A percentile compares a stretch with the other conserved stretches of the same genome.
Evolutionary conservation across 2,329 filamentous ascomycete genomes (phyloP).

Genomic region (Exophiala sideris): DNA sequence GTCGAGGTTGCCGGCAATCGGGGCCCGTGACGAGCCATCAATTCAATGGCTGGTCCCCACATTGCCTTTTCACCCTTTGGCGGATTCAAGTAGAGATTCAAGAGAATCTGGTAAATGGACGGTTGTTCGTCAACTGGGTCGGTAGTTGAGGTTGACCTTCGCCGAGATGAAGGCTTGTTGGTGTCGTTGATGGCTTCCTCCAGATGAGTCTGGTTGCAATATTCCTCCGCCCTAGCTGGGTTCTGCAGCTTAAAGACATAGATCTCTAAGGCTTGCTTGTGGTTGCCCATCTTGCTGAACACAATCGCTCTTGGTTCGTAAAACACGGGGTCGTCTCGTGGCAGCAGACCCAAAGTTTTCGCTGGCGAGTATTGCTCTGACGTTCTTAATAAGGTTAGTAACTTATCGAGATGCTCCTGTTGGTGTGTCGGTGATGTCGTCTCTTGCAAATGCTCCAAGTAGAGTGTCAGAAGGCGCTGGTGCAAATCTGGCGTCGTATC

Average conservation of each 20-base stretch:
- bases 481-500: conserved; percentile 85
- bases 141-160: conserved; percentile 39
- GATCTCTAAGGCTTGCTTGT: conserved; percentile 93
- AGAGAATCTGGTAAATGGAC: conserved; percentile 87
- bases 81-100: conserved; percentile 84
- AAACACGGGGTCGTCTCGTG: conserved; percentile 77
- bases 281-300: conserved; percentile 89
- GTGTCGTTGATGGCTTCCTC: conserved; percentile 45
- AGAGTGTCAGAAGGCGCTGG: conserved; percentile 73
- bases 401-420: conserved; percentile 59
- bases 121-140: conserved; percentile 57
- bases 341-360: conserved; percentile 73
- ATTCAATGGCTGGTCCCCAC: conserved; percentile 73
- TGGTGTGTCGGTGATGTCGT: conserved; percentile 46
- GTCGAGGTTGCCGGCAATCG: conserved; percentile 85
- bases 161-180: conserved; percentile 35
- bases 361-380: conserved; percentile 78
- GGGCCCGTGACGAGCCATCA: conserved; percentile 90
- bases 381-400: conserved; percentile 71
- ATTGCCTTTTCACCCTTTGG: conserved; percentile 68
- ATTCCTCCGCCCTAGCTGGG: conserved; percentile 86
- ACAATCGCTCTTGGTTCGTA: conserved; percentile 88
- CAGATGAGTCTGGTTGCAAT: conserved; percentile 84
- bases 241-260: conserved; percentile 93
- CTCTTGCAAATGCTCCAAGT: conserved; percentile 54